A percentile compares a stretch with the other conserved stretches of the same genome.
Conservation (phyloP, 257 asterid genomes). For the Verbena officinalis region DNA sequence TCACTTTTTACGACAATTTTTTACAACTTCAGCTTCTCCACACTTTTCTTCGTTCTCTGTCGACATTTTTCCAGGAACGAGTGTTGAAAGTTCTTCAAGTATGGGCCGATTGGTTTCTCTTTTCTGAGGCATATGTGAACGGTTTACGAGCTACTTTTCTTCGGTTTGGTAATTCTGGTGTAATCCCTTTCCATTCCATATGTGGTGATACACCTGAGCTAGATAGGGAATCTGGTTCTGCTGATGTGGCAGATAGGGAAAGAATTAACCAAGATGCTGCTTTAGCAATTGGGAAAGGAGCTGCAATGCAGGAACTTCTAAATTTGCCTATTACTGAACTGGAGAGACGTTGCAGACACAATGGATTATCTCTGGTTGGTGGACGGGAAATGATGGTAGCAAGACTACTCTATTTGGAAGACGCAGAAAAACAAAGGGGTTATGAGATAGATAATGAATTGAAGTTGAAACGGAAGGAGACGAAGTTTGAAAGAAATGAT, state of each 20-base stretch:
- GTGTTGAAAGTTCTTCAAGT: constrained; percentile 92
- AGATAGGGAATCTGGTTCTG: constrained; percentile 59
- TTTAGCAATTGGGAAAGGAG: constrained; percentile 92
- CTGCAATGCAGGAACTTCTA: constrained; percentile 80
- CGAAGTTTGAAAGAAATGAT: constrained; percentile 49
- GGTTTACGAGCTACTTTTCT: constrained; percentile 93
- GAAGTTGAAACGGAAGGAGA: constrained; percentile 58
- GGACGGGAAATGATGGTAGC: constrained; percentile 97
- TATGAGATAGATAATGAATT: constrained; percentile 71
- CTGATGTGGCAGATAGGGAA: constrained; percentile 46
- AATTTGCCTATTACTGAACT: constrained; percentile 76
- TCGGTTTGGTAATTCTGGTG: constrained; percentile 83
- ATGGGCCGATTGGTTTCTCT: constrained; percentile 96
- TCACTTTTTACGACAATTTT: no score
- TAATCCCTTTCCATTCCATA: constrained; percentile 76
- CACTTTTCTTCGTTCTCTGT: constrained; percentile 28
- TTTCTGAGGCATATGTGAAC: constrained; percentile 89
- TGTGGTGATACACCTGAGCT: constrained; percentile 92
- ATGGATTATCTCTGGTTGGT: constrained; percentile 86
- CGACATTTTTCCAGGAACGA: constrained; percentile 61
- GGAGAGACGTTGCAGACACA: constrained; percentile 91
- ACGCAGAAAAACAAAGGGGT: constrained; percentile 86
- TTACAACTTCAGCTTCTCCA: no score
- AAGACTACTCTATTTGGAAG: constrained; percentile 85
- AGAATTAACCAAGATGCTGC: constrained; percentile 80